phyloP scores from a whole-genome alignment of 2,329 filamentous ascomycete genomes.

The Ilyonectria robusta region DNA sequence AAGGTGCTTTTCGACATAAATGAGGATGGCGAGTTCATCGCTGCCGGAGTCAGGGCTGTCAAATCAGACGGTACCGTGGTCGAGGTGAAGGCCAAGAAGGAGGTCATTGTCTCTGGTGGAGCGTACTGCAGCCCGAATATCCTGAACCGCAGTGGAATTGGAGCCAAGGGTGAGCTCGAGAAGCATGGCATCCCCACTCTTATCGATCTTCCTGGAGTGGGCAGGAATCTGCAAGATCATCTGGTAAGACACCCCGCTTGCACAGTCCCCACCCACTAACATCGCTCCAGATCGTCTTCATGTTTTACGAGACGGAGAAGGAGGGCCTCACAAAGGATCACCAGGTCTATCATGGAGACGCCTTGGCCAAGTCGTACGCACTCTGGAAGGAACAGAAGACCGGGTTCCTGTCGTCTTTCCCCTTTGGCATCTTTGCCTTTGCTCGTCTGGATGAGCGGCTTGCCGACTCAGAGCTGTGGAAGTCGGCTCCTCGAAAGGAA shows the following conservation, averaged over 20 bases:
- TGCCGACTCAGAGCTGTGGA: slow-evolving; percentile 68
- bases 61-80: slow-evolving; percentile 59
- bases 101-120: slow-evolving; percentile 60
- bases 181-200: slow-evolving; percentile 58
- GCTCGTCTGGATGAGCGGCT: slow-evolving; percentile 74
- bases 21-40: slow-evolving; percentile 54
- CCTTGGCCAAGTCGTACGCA: slow-evolving; percentile 63
- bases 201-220: slow-evolving; percentile 63
- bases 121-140: slow-evolving; percentile 67
- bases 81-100: slow-evolving; percentile 55
- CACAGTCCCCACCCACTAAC: background rate
- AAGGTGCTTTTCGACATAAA: slow-evolving; percentile 63
- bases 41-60: slow-evolving; percentile 59
- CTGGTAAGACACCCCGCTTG: slow-evolving; percentile 15
- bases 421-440: slow-evolving; percentile 74
- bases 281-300: slow-evolving; percentile 63
- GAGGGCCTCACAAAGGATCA: slow-evolving; percentile 68
- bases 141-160: slow-evolving; percentile 67
- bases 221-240: slow-evolving; percentile 66
- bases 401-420: slow-evolving; percentile 72
- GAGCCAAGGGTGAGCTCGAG: slow-evolving; percentile 59
- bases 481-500: slow-evolving; percentile 59
- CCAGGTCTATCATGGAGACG: slow-evolving; percentile 67
- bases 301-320: slow-evolving; percentile 71
- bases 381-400: slow-evolving; percentile 71